A percentile compares a stretch with the other conserved stretches of the same genome.
phyloP scores from a whole-genome alignment of 116 monocot species.

The Cymodocea nodosa region DNA sequence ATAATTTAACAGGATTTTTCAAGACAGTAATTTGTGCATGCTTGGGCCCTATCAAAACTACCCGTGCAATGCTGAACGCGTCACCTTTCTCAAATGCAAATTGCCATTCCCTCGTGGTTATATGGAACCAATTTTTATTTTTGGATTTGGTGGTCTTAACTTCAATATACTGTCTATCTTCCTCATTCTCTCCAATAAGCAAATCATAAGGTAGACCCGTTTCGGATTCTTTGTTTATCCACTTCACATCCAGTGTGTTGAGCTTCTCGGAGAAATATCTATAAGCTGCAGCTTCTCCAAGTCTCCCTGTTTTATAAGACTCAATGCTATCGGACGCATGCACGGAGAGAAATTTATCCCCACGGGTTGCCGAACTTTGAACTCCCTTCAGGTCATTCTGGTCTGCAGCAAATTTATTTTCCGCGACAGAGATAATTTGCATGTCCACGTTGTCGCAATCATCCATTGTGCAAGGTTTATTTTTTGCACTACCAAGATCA shows the following conservation, averaged over 20 bases:
- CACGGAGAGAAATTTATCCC: neutral
- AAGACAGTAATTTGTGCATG: slow-evolving; percentile 51
- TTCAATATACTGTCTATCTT: slow-evolving; percentile 52
- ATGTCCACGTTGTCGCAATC: neutral
- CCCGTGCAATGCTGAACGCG: slow-evolving; percentile 62
- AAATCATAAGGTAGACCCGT: slow-evolving; percentile 88
- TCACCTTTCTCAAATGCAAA: slow-evolving; percentile 69
- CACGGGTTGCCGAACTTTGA: neutral
- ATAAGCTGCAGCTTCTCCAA: slow-evolving; percentile 64
- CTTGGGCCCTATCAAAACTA: slow-evolving; percentile 26
- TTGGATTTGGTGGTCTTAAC: slow-evolving; percentile 71
- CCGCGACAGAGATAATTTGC: slow-evolving; percentile 3
- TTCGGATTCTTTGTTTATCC: slow-evolving; percentile 76
- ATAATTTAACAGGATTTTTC: slow-evolving; percentile 61
- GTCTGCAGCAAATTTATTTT: neutral
- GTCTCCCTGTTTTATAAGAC: slow-evolving; percentile 37
- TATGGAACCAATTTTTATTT: slow-evolving; percentile 68
- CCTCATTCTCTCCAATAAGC: slow-evolving; percentile 26
- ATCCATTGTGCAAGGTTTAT: neutral
- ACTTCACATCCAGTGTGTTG: slow-evolving; percentile 39
- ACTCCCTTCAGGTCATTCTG: neutral
- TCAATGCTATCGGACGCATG: slow-evolving; percentile 17
- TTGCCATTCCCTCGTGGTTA: slow-evolving; percentile 76
- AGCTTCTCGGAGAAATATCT: slow-evolving; percentile 50
- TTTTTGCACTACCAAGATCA: neutral